Evolutionary conservation across 2,329 filamentous ascomycete genomes (phyloP).

Genomic region (Fusarium sp.): DNA sequence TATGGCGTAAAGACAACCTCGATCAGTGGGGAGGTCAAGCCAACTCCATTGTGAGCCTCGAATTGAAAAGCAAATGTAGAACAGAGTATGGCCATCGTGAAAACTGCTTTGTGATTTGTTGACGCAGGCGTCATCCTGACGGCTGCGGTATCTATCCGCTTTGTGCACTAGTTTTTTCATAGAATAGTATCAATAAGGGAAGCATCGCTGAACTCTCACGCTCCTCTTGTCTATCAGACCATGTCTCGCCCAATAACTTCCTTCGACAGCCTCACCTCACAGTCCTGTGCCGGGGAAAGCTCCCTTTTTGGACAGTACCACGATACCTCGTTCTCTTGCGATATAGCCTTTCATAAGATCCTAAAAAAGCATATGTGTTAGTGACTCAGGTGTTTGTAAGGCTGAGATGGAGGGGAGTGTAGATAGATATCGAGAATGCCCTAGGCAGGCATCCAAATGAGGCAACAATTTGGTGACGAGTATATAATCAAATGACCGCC

Average conservation of each 20-base stretch:
- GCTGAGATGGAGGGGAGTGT: constrained; percentile 37
- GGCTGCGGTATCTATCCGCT: constrained; percentile 4
- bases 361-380: constrained; percentile 59
- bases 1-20: constrained; percentile 32
- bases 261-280: constrained; percentile 52
- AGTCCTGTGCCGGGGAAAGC: constrained; percentile 92
- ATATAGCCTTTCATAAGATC: constrained; percentile 99
- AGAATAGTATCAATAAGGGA: constrained; percentile 11
- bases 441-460: constrained; percentile 38
- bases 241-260: constrained; percentile 17
- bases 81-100: constrained; percentile 14
- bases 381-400: constrained; percentile 49
- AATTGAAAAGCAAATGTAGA: constrained; percentile 25
- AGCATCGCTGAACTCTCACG: constrained; percentile 12
- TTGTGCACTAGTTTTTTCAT: constrained; percentile 18
- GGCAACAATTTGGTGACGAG: constrained; percentile 41
- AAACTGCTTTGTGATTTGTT: constrained; percentile 38
- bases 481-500: constrained; percentile 44
- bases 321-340: constrained; percentile 85
- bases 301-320: constrained; percentile 91
- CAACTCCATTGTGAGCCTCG: constrained; percentile 6
- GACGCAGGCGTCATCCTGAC: constrained; percentile 35
- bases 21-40: constrained; percentile 10
- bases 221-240: constrained; percentile 19
- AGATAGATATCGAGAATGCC: constrained; percentile 33